These are phyloP conservation scores for Debaryomyces hansenii DNA, from an alignment of 805 yeast genomes.

Conservation along the genomic window DNA sequence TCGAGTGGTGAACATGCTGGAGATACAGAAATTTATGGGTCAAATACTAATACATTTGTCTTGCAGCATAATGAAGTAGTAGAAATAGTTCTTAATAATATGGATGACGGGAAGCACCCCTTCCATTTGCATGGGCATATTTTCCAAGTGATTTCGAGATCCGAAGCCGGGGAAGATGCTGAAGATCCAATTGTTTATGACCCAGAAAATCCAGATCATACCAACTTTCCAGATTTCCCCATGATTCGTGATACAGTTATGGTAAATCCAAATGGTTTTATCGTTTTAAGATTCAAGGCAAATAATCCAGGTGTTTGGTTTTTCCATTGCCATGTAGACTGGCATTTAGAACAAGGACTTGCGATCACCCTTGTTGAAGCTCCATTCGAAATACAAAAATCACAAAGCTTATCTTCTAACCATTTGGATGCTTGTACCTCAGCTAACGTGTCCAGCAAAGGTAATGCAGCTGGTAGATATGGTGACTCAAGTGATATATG, in stretches of 20 bases:
- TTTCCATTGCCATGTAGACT: slow-evolving; percentile 98
- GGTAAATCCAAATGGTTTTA: slow-evolving; percentile 80
- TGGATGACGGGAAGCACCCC: slow-evolving; percentile 92
- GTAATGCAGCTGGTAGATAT: slow-evolving; percentile 66
- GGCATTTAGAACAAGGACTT: slow-evolving; percentile 97
- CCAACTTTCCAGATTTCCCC: slow-evolving; percentile 67
- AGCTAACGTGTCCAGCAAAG: slow-evolving; percentile 47
- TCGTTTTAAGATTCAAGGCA: slow-evolving; percentile 84
- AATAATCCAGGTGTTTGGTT: slow-evolving; percentile 98
- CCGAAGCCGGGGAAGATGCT: slow-evolving; percentile 54
- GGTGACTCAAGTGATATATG: slow-evolving; percentile 51
- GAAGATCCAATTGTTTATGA: slow-evolving; percentile 53
- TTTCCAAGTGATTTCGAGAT: slow-evolving; percentile 82
- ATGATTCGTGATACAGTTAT: slow-evolving; percentile 80
- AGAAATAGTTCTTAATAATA: slow-evolving; percentile 81
- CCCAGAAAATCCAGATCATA: slow-evolving; percentile 23
- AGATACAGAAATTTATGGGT: slow-evolving; percentile 64
- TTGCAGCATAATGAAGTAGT: slow-evolving; percentile 65
- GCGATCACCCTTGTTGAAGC: slow-evolving; percentile 82
- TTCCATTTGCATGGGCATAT: slow-evolving; percentile 96
- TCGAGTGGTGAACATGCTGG: slow-evolving; percentile 63
- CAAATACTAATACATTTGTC: slow-evolving; percentile 75
- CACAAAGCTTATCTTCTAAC: slow-evolving; percentile 35
- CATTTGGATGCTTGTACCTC: slow-evolving; percentile 51
- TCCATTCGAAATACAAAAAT: slow-evolving; percentile 61